Base-by-base conservation (phyloP, 495 filamentous ascomycete species). In the Aspergillus egyptiacus region DNA sequence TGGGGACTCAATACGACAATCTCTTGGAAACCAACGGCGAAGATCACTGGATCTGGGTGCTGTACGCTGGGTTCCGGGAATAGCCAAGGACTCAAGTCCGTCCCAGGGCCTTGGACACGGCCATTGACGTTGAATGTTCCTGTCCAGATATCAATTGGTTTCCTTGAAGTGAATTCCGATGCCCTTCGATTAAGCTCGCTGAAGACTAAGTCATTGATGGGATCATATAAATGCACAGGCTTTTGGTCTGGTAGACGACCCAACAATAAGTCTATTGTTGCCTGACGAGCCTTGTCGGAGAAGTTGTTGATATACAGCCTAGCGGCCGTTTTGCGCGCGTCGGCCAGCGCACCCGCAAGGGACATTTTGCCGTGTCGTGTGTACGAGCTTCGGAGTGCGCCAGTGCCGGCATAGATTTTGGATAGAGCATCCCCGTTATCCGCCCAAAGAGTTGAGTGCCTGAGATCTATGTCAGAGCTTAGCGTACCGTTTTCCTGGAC, bases 51-150 rank as follows among this genome's bases (percentile, higher is more conserved):
- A 35, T 65, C 61, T 20, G 68, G 63, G 23, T 57, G 33, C 5
- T 61, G 55, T 15, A 54, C 34, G 36, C 56, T 57, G 6, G 46
- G 35, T 38, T 89, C 81, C 17, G 94, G 87, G 17, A 78, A 71
- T 20, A 98, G 74, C 93, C 93, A 98, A 6, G 82, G 72, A 2
- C 85, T 82, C 13, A 98, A 72, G 64, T 98, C 91, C 51, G 86
- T 74, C 22, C 83, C 76, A 20, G 88, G 76, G 9, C 91, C 88
- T 41, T 79, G 70, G 14, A 82, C 84, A 42, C 82, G 79, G 13
- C 93, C 93, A 62, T 97, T 98, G 11, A 98, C 72, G 61, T 98
- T 98, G 69, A 96, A 97, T 3, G 89, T 95, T 3, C 93, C 94
- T 18, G 83, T 81, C 73, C 84, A 91, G 44, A 94, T 88, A 39